phyloP scores from a whole-genome alignment of 192 early-diverging fungal genomes.

The Haplosporangium gracile region DNA sequence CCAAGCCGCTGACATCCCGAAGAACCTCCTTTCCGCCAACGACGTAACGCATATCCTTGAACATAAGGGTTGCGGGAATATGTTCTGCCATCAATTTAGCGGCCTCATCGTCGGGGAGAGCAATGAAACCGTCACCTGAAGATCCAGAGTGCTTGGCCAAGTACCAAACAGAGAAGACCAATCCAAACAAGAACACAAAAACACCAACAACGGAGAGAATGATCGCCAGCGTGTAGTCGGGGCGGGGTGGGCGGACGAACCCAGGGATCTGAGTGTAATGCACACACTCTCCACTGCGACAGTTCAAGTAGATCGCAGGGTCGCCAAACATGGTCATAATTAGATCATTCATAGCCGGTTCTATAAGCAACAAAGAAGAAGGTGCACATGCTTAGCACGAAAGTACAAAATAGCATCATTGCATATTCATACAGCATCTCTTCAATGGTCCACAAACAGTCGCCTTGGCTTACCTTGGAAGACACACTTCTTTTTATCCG shows the following conservation, averaged over 20 bases:
- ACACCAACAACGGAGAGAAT: slow-evolving; percentile 57
- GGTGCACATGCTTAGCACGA: background rate
- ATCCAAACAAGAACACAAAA: slow-evolving; percentile 53
- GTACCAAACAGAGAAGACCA: slow-evolving; percentile 42
- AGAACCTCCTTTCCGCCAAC: slow-evolving; percentile 63
- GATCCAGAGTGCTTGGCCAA: slow-evolving; percentile 46
- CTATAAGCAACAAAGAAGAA: slow-evolving; percentile 49
- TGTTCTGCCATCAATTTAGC: slow-evolving; percentile 82
- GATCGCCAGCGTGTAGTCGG: slow-evolving; percentile 54
- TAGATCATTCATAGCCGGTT: slow-evolving; percentile 87
- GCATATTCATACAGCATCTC: slow-evolving; percentile 40
- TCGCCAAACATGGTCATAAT: slow-evolving; percentile 88
- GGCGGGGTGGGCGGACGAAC: slow-evolving; percentile 64
- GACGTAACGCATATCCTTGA: slow-evolving; percentile 72
- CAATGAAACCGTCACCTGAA: slow-evolving; percentile 42
- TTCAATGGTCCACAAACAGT: slow-evolving; percentile 22
- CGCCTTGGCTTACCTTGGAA: slow-evolving; percentile 66
- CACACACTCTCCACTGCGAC: slow-evolving; percentile 88
- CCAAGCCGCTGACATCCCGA: slow-evolving; percentile 76
- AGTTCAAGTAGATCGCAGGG: slow-evolving; percentile 81
- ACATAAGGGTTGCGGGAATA: slow-evolving; percentile 74
- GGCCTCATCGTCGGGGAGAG: slow-evolving; percentile 68
- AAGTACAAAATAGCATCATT: too few species aligned
- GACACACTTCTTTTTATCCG: slow-evolving; percentile 62
- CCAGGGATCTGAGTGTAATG: slow-evolving; percentile 91